phyloP scores from a whole-genome alignment of 2,329 filamentous ascomycete genomes.

The Huntiella abstrusa region DNA sequence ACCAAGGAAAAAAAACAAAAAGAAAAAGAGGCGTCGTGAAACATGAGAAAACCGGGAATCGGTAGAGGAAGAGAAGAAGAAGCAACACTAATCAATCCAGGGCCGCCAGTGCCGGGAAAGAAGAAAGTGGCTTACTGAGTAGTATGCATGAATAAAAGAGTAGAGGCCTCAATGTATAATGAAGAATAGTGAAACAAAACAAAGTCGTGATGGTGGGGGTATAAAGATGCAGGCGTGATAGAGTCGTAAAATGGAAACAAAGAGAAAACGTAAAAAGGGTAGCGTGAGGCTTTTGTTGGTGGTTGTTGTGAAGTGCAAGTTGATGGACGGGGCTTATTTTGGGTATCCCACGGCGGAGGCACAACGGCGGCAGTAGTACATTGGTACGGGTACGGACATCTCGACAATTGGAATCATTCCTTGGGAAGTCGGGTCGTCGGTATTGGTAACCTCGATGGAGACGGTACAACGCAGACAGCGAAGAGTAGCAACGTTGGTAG shows the following conservation, averaged over 20 bases:
- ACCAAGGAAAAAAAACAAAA: not conserved
- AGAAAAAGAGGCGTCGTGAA: not conserved
- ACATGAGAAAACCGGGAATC: not conserved
- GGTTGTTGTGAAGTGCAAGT: not conserved
- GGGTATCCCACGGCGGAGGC: slow-evolving; percentile 34
- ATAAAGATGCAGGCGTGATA: slow-evolving; percentile 2
- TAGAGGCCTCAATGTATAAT: not conserved
- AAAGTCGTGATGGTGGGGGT: not conserved
- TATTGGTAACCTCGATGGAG: slow-evolving; percentile 40
- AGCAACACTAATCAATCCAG: no score
- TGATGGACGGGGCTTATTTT: not conserved
- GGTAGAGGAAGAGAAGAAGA: no score
- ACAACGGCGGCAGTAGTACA: slow-evolving; percentile 42
- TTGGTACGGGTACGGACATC: slow-evolving; percentile 27
- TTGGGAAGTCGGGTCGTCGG: slow-evolving; percentile 36
- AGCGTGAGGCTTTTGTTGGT: not conserved
- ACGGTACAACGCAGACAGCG: slow-evolving; percentile 44
- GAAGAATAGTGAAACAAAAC: not conserved
- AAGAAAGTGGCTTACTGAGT: no score
- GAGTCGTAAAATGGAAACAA: not conserved
- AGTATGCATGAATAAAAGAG: no score
- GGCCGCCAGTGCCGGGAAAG: no score
- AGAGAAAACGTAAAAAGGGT: not conserved
- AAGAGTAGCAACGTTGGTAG: slow-evolving; percentile 39
- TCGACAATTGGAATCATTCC: slow-evolving; percentile 48